Evolutionary conservation across 805 yeast species (phyloP), one percentile per base, ranked within the genome.

Genomic region (Lachancea mirantina): DNA sequence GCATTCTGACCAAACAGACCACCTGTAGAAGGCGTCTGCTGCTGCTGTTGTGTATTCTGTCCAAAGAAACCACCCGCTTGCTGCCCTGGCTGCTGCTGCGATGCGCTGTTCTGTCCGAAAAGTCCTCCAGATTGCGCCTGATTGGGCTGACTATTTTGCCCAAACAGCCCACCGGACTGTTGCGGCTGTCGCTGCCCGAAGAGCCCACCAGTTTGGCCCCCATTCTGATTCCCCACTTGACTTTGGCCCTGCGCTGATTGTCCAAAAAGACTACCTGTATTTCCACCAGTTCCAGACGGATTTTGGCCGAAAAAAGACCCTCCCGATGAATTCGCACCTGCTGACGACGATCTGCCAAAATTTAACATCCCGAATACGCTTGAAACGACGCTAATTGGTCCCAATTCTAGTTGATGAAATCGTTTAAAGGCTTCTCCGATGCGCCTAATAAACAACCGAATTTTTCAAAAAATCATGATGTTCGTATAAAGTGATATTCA

Each of bases 1-100:
- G 40, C 24, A 16, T 26, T 22, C 41, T 54, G 45, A 14, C 72
- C 73, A 52, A 64, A 67, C 11, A 68, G 38, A 5, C 70, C 72
- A 32, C 71, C 49, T n/a, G 23, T 17, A 11, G 30, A 18, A 7
- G 30, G 30, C 14, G 20, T 22, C 10, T 19, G 22, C 8, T n/a
- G n/a, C n/a, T n/a, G n/a, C n/a, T n/a, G n/a, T n/a, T n/a, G n/a
- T n/a, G 14, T 10, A 19, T 20, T 32, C 30, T 32, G 35, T n/a
- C 35, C 35, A 17, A 32, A 32, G 30, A 32, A 20, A 11, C 13
- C 14, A 6, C 28, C 28, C 8, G 19, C 28, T 6, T n/a, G n/a
- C n/a, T n/a, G n/a, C n/a, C n/a, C n/a, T n/a, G n/a, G n/a, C n/a
- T n/a, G n/a, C n/a, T n/a, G n/a, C n/a, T n/a, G n/a, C n/a, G n/a